phyloP scores from a whole-genome alignment of 2,329 filamentous ascomycete genomes.

The Aspergillus sp. region DNA sequence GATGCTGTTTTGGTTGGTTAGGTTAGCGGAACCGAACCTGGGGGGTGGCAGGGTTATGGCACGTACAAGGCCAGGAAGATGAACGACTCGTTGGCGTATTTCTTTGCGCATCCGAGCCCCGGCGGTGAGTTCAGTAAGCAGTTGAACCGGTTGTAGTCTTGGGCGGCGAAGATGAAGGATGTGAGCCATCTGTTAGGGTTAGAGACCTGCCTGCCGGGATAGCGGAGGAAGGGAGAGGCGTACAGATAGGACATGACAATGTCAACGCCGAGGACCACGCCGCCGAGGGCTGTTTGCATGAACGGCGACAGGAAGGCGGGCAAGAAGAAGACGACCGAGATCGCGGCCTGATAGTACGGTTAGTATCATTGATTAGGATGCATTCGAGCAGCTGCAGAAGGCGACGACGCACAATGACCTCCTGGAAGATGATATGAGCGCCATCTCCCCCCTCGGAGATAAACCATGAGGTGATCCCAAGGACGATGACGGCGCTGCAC shows the following conservation, averaged over 20 bases:
- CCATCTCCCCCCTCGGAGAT: constrained; percentile 23
- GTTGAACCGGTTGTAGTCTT: constrained; percentile 31
- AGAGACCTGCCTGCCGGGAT: too few species aligned
- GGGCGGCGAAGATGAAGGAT: constrained; percentile 39
- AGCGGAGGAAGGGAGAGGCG: constrained; percentile 4
- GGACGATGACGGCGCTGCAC: constrained; percentile 32
- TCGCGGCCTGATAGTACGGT: constrained; percentile 13
- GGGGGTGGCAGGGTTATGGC: neutral
- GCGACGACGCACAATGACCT: constrained; percentile 28
- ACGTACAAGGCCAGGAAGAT: constrained; percentile 39
- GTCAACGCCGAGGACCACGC: constrained; percentile 32
- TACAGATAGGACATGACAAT: constrained; percentile 40
- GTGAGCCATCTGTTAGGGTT: constrained; percentile 42
- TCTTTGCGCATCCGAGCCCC: constrained; percentile 24
- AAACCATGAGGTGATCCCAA: constrained; percentile 34
- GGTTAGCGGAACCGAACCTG: neutral
- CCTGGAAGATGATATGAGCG: constrained; percentile 28
- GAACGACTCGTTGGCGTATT: constrained; percentile 36
- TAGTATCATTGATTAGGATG: constrained; percentile 4
- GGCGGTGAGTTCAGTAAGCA: constrained; percentile 27
- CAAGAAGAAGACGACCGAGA: constrained; percentile 35
- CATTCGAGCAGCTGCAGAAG: neutral
- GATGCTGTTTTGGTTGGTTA: constrained; percentile 20
- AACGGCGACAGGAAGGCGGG: constrained; percentile 35
- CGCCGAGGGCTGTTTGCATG: constrained; percentile 25